Evolutionary conservation across 2,329 filamentous ascomycete species (phyloP).

Genomic region (Aspergillus fumigatiaffinis): DNA sequence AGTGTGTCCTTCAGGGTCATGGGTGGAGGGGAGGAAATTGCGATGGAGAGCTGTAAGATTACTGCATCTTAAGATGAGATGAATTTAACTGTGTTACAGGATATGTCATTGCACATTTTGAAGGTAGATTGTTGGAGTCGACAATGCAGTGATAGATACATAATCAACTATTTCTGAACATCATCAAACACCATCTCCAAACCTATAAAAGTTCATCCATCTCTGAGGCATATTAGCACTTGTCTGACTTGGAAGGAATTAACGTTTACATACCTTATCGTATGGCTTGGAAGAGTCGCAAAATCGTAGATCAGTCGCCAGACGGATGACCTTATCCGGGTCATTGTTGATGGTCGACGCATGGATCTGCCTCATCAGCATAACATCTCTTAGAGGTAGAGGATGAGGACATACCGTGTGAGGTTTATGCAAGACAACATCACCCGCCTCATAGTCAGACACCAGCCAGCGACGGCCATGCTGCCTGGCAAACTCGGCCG

Average conservation of each 20-base stretch:
- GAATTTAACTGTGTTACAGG: too few species aligned
- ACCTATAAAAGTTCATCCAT: slow-evolving; percentile 41
- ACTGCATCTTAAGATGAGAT: too few species aligned
- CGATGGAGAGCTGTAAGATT: slow-evolving; percentile 11
- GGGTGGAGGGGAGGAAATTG: slow-evolving; percentile 16
- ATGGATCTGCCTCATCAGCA: slow-evolving; percentile 46
- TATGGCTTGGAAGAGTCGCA: slow-evolving; percentile 50
- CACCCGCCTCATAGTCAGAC: slow-evolving; percentile 52
- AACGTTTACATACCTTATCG: slow-evolving; percentile 44
- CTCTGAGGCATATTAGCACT: slow-evolving; percentile 14
- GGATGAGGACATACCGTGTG: slow-evolving; percentile 26
- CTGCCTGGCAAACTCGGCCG: slow-evolving; percentile 42
- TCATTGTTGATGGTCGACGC: slow-evolving; percentile 56
- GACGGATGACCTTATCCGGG: slow-evolving; percentile 48
- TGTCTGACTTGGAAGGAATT: neutral
- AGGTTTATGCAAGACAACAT: slow-evolving; percentile 45
- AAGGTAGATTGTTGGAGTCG: neutral
- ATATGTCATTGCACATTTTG: slow-evolving; percentile 15
- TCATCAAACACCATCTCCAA: slow-evolving; percentile 32
- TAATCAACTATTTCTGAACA: too few species aligned
- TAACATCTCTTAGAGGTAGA: neutral
- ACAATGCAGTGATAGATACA: neutral
- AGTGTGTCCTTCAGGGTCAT: slow-evolving; percentile 11
- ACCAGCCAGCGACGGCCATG: slow-evolving; percentile 49
- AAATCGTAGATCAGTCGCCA: slow-evolving; percentile 56